Evolutionary conservation across 2,329 filamentous ascomycete species (phyloP), one percentile per base, ranked within the genome.

Genomic region (Ophiostoma perfectum): DNA sequence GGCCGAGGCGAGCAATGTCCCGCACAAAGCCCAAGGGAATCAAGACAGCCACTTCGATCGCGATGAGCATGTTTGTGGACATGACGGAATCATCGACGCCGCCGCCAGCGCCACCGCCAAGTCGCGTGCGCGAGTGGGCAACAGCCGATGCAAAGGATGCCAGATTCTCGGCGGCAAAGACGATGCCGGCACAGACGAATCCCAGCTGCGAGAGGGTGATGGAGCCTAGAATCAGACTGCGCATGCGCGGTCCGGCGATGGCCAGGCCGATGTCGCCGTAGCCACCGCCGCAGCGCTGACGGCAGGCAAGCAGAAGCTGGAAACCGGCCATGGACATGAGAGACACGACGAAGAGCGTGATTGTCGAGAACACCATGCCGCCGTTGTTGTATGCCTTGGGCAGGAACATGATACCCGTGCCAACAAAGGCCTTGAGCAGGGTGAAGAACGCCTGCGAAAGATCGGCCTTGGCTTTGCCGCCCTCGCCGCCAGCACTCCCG

Each of bases 351-450:
- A 92, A 77, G 72, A 93, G 83, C 0, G 88, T 88, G 65, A 91
- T 78, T 0, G 87, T 88, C 0, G 90, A 92, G 75, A 93, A 93
- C 11, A 92, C 79, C 66, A 93, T 88, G 38, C 90, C 90, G 47
- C 90, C 90, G 72, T 93, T 93, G 74, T 86, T 86, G 78, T 92
- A 93, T 0, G 90, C 90, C 75, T 91, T 92, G 64, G 90, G 90
- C 62, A 93, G 77, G 74, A 93, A 93, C 87, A 93, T 91, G 76
- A 93, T 92, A 70, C 90, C 90, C 0, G 90, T 93, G 64, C 90
- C 90, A 67, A 93, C 85, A 73, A 93, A 93, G 1, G 90, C 90
- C 76, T 93, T 93, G 66, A 93, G 80, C 9, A 92, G 80, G 0
- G 90, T 93, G 76, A 92, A 92, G 78, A 93, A 93, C 0, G 90